These are phyloP conservation scores for Talaromyces rugulosus DNA, from an alignment of 2,329 filamentous ascomycete species.

Conservation along the genomic window DNA sequence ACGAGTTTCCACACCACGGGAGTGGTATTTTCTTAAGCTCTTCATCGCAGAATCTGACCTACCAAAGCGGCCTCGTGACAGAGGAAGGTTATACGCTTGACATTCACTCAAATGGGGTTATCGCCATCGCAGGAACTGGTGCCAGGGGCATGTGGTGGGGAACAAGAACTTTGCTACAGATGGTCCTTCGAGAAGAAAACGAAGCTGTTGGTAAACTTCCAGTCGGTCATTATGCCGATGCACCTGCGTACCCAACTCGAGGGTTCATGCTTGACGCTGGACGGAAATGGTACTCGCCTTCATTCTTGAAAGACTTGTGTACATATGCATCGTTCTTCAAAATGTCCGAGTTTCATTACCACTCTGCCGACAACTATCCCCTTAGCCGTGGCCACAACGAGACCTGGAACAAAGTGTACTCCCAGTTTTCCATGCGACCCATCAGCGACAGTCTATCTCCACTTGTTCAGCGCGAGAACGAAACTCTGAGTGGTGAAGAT, in stretches of 20 bases:
- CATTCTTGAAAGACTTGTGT: constrained; percentile 55
- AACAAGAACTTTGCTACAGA: constrained; percentile 52
- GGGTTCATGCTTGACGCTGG: constrained; percentile 53
- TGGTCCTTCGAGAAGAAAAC: constrained; percentile 29
- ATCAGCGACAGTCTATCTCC: constrained; percentile 46
- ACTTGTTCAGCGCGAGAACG: constrained; percentile 49
- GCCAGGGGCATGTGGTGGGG: constrained; percentile 57
- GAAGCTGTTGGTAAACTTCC: constrained; percentile 37
- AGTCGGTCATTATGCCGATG: constrained; percentile 44
- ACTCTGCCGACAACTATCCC: constrained; percentile 56
- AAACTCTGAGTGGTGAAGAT: constrained; percentile 50
- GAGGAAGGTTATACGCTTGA: constrained; percentile 50
- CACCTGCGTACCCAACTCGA: constrained; percentile 48
- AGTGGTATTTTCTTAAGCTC: constrained; percentile 43
- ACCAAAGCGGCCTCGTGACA: constrained; percentile 45
- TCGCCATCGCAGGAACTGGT: constrained; percentile 50
- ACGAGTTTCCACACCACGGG: constrained; percentile 26
- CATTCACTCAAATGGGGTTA: constrained; percentile 25
- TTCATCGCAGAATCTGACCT: constrained; percentile 31
- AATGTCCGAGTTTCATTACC: constrained; percentile 56
- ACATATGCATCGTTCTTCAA: constrained; percentile 60
- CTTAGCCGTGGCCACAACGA: constrained; percentile 46
- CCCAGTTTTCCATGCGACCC: constrained; percentile 53
- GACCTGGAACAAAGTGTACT: constrained; percentile 48
- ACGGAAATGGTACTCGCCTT: constrained; percentile 53